Evolutionary conservation across 257 asterid species (phyloP), one percentile per base, ranked within the genome.

Genomic region (Salvia rosmarinus): DNA sequence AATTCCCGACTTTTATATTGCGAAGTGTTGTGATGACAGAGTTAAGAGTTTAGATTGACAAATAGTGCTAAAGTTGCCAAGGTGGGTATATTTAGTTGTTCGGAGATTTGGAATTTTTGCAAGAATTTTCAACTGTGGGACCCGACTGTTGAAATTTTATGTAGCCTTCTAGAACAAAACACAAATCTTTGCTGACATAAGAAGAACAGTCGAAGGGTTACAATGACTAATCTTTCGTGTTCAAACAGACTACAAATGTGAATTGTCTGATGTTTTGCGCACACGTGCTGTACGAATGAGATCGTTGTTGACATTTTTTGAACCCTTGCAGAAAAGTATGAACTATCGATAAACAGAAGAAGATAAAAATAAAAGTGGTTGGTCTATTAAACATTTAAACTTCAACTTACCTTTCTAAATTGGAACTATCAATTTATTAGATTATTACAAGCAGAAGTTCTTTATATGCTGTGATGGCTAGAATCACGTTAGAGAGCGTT

Each of bases 171-270:
- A 55, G 61, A 55, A 52, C 3, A 28, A n/a, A 14, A 44, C 30
- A 66, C 43, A 2, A 46, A n/a, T 46, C 12, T 34, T 47, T 9
- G 77, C 77, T 78, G 79, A 69, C 14, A 23, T 21, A 25, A 43
- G 42, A 37, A 61, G 67, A 60, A 61, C 6, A 61, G 10, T 61
- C 40, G 2, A 50, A 19, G 23, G 37, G 37, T 2, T 32, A 32
- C 4, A 4, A 32, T 32, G 6, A 32, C 37, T 32, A 32, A 39
- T 39, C 11, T 4, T 19, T 47, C 54, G 10, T 47, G 54, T 47
- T 0, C 10, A 5, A 44, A 44, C 50, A 44, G 62, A 55, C 16
- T 12, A 23, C 37, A 14, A 58, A 30, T 14, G 0, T 34, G 46
- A 42, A 9, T 17, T 37, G 8, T 1, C 10, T 34, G 63, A 25